Evolutionary conservation across 148 eudicot species (phyloP), one percentile per base, ranked within the genome.

Genomic region (Drosera capensis): DNA sequence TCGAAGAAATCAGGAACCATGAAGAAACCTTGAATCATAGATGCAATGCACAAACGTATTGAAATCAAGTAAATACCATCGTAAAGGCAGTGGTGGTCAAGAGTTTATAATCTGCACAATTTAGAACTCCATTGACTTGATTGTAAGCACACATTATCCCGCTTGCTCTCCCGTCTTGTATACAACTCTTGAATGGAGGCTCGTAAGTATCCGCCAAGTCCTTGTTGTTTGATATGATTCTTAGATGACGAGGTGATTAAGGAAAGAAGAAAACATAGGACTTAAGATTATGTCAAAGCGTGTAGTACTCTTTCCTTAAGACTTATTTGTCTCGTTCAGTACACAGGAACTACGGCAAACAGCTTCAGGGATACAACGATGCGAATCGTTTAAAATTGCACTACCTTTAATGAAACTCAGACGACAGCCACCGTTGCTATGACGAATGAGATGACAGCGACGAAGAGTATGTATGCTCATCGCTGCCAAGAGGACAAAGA

Each of bases 91-190:
- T 65, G 13, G 57, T 56, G 45, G 94, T 68, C 38, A 83, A 62
- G 45, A 88, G 84, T 58, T 74, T 55, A 52, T 65, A 60, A 60
- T 88, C 75, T 43, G 94, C 96, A 50, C 96, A 88, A 45, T 58
- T 72, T 34, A 94, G 96, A 48, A 88, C 73, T 3, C 94, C 96
- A 53, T 88, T 88, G 21, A 88, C 72, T 0, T 69, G 77, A 24
- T 88, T 88, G 24, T 88, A 88, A 24, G 96, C 92, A 46, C 96
- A 88, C 96, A 88, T 88, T 25, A 88, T 77, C n/a, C 94, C 86
- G 59, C 94, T 88, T 25, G 96, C 96, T 66, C 47, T 54, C 14
- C 73, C 96, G 66, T 88, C 54, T 58, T 69, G 51, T 24, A 88
- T 63, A 45, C 96, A 88, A 23, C 68, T 73, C 47, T 67, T 64